A percentile compares a stretch with the other conserved stretches of the same genome.
phyloP scores from a whole-genome alignment of 768 basidiomycete species.

The Pholiota conissans region DNA sequence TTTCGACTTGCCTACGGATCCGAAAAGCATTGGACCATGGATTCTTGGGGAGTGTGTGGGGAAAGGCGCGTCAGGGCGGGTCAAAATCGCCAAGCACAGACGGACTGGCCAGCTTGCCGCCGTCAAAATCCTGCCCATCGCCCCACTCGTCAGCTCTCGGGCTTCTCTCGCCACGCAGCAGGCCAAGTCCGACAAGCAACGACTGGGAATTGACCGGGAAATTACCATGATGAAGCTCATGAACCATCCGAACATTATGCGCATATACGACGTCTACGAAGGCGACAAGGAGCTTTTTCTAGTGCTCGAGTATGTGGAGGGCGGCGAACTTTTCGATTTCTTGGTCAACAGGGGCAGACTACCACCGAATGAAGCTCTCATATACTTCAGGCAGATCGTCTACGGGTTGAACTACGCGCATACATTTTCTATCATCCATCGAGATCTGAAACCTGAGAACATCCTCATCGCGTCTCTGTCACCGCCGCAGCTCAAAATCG shows the following conservation, averaged over 20 bases:
- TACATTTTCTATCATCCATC: slow-evolving; percentile 95
- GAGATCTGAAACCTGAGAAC: slow-evolving; percentile 98
- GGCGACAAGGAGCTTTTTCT: slow-evolving; percentile 89
- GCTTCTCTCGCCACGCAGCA: slow-evolving; percentile 63
- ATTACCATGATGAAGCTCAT: slow-evolving; percentile 99
- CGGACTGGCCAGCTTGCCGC: slow-evolving; percentile 90
- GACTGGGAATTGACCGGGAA: slow-evolving; percentile 88
- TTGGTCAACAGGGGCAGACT: slow-evolving; percentile 87
- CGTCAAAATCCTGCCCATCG: slow-evolving; percentile 90
- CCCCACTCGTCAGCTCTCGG: slow-evolving; percentile 73
- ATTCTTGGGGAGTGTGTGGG: slow-evolving; percentile 91
- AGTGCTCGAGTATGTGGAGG: slow-evolving; percentile 92
- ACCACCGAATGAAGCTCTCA: slow-evolving; percentile 76
- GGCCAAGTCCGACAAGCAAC: slow-evolving; percentile 77
- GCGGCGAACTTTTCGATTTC: slow-evolving; percentile 96
- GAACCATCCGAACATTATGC: slow-evolving; percentile 96
- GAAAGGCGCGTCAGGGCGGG: slow-evolving; percentile 91
- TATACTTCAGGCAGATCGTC: slow-evolving; percentile 95
- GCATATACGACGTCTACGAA: slow-evolving; percentile 95
- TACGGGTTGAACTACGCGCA: slow-evolving; percentile 96
- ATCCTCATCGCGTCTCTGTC: slow-evolving; percentile 84
- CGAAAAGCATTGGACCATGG: slow-evolving; percentile 88
- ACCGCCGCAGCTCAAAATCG: slow-evolving; percentile 89
- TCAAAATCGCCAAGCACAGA: slow-evolving; percentile 89
- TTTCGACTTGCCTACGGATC: slow-evolving; percentile 84